phyloP scores from a whole-genome alignment of 1,284 basidiomycete genomes.

The Heterobasidion occidentale region DNA sequence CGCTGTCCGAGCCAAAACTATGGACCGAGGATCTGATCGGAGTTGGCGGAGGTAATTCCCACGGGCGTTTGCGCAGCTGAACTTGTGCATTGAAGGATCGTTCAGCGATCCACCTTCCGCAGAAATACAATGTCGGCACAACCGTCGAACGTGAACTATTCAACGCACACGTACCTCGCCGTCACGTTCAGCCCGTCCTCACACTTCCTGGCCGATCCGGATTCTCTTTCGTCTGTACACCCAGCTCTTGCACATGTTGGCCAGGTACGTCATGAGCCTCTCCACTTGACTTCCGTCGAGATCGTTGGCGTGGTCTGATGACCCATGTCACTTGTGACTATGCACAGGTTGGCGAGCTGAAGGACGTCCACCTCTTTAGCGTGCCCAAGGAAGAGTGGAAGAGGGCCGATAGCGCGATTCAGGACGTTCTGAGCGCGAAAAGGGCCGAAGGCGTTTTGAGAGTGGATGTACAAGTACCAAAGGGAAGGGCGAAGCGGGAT shows the following conservation, averaged over 20 bases:
- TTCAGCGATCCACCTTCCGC: not conserved
- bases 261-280: slow-evolving; percentile 4
- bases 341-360: slow-evolving; percentile 18
- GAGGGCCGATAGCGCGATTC: slow-evolving; percentile 12
- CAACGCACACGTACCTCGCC: slow-evolving; percentile 18
- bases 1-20: too few relatives aligned
- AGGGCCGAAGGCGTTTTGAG: slow-evolving; percentile 16
- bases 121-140: not conserved
- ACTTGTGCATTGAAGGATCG: not conserved
- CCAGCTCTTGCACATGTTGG: slow-evolving; percentile 17
- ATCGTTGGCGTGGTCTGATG: not conserved
- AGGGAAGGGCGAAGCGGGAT: slow-evolving; percentile 18
- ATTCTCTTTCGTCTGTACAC: slow-evolving; percentile 13
- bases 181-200: slow-evolving; percentile 19
- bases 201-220: slow-evolving; percentile 14
- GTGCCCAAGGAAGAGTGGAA: slow-evolving; percentile 21
- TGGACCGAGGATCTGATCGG: too few relatives aligned
- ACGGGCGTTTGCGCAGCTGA: not conserved
- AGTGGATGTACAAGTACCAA: slow-evolving; percentile 23
- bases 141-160: slow-evolving; percentile 11
- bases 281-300: not conserved
- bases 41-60: not conserved
- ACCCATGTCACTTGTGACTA: not conserved
- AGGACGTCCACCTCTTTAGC: slow-evolving; percentile 22
- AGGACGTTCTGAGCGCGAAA: slow-evolving; percentile 11